A percentile compares a stretch with the other conserved stretches of the same genome.
Evolutionary conservation across 331 rosid species (phyloP).

Genomic region (Dryas integrifolia): DNA sequence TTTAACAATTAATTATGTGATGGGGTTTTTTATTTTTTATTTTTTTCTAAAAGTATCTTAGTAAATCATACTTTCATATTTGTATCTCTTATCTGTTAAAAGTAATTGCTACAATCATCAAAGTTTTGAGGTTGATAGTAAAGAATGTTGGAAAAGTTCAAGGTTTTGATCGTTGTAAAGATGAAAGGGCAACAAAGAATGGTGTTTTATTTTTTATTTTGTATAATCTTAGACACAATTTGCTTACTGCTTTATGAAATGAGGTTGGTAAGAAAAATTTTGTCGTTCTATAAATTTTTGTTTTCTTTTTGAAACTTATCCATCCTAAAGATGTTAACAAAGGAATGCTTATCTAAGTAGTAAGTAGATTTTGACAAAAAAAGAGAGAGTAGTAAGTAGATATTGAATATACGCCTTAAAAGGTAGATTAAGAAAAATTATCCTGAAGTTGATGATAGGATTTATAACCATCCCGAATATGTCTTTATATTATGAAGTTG

Average conservation of each 20-base stretch:
- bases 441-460: background rate
- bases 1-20: no score
- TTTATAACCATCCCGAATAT: background rate
- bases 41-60: background rate
- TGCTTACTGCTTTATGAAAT: background rate
- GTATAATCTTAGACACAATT: background rate
- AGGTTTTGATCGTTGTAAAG: background rate
- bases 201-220: background rate
- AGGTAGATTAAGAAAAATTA: background rate
- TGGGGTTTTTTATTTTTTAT: background rate
- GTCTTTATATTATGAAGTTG: background rate
- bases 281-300: background rate
- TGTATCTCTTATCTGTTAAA: background rate
- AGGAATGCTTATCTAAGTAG: background rate
- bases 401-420: background rate
- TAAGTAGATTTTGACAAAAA: no score
- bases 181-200: background rate
- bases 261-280: background rate
- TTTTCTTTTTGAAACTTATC: background rate
- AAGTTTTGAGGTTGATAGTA: background rate
- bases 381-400: background rate
- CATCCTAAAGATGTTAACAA: background rate
- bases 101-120: background rate
- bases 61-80: background rate
- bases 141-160: background rate